These are phyloP conservation scores for Pugionium dolabratum DNA, from an alignment of 345 rosid genomes.

Conservation along the genomic window DNA sequence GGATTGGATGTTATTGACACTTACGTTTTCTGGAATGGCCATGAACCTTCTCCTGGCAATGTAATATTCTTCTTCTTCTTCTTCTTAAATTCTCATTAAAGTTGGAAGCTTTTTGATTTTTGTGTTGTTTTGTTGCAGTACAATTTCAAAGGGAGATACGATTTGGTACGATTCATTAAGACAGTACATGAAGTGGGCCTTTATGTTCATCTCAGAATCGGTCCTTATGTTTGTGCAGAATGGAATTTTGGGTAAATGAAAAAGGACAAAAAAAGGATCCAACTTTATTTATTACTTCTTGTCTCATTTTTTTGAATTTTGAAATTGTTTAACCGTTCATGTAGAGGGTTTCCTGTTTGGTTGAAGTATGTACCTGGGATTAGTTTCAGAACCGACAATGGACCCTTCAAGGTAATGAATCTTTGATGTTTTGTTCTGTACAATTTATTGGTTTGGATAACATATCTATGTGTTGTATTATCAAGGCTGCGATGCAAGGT, in stretches of 20 bases:
- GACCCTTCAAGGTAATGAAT: constrained; percentile 80
- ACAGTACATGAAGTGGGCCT: constrained; percentile 79
- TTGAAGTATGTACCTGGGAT: constrained; percentile 93
- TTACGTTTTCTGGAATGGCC: constrained; percentile 93
- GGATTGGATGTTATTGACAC: constrained; percentile 94
- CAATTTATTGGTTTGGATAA: not conserved
- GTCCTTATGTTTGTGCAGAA: constrained; percentile 98
- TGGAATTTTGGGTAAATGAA: constrained; percentile 92
- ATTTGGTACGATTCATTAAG: constrained; percentile 88
- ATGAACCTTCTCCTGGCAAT: constrained; percentile 95
- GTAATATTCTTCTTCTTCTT: constrained; percentile 48
- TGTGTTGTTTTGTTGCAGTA: constrained; percentile 48
- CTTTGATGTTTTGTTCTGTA: constrained; percentile 6
- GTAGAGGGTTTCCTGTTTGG: constrained; percentile 98
- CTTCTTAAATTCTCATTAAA: not conserved
- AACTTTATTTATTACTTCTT: not conserved
- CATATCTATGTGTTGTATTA: constrained; percentile 7
- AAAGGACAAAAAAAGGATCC: not conserved
- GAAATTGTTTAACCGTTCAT: not conserved
- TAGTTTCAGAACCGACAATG: constrained; percentile 95
- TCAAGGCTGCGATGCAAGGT: constrained; percentile 84
- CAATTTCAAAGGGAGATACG: constrained; percentile 75
- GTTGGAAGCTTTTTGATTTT: constrained; percentile 8
- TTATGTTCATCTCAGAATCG: constrained; percentile 91
- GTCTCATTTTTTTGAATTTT: constrained; percentile 1